Base-by-base conservation (phyloP, 495 filamentous ascomycete genomes). In the Penicillium fimorum region DNA sequence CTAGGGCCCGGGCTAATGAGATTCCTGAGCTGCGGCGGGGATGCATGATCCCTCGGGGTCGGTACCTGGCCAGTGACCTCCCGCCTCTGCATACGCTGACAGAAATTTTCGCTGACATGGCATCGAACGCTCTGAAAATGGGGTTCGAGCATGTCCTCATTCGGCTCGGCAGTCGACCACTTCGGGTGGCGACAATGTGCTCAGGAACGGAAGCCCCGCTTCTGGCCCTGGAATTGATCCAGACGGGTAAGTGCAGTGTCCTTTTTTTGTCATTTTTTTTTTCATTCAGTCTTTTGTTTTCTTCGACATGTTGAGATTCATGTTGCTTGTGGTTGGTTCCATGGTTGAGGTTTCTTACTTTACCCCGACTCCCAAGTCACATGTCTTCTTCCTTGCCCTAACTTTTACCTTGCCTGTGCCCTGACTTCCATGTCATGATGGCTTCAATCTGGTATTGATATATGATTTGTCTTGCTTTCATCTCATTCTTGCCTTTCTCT, bases 181-280 rank as follows among this genome's bases (percentile, higher is more conserved):
- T 93, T 9, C 79, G 79, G 2, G 79, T 93, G 22, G 89, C 79
- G 1, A 96, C 91, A 0, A 82, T 92, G 65, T 96, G 90, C 62
- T 92, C 89, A 11, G 91, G 91, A 4, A 94, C 90, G 0, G 91
- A 96, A 59, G 84, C 83, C 27, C 91, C 91, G 11, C 69, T 96
- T 7, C 72, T 92, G 3, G 87, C 86, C 0, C 63, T 92, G 40
- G 72, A 82, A 38, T 73, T 85, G 60, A 62, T 84, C 10, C 57
- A 60, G 27, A 55, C 75, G 15, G 66, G 78, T 81, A 54, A 70
- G 76, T 70, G 9, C 35, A 27, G 5, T 18, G 5, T 32, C 18
- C 3, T 45, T 0, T 43, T 50, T 12, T 15, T 17, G n/a, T 54
- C 1, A 9, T 2, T 35, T 41, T 9, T 41, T 9, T 29, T 25